Evolutionary conservation across 208 protist genomes (phyloP).

Genomic region (Acanthamoeba healyi): DNA sequence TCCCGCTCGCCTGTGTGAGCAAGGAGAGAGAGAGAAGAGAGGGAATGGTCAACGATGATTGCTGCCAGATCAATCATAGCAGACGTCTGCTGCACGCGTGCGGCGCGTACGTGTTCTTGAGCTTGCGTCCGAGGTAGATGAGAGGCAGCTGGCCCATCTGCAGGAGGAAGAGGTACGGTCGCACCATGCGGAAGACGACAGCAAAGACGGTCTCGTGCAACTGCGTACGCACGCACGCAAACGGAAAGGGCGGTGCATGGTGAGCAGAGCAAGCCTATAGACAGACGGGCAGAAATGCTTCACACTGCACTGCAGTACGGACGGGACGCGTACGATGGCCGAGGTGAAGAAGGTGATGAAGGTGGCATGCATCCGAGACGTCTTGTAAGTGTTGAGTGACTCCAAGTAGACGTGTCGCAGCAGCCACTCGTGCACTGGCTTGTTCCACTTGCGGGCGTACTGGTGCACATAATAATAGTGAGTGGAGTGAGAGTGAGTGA

Average conservation of each 20-base stretch:
- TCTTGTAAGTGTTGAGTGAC: conserved; percentile 78
- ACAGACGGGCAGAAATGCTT: no score
- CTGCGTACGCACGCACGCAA: no score
- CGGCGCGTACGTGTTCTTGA: conserved; percentile 68
- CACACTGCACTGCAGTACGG: no score
- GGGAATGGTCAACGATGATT: no score
- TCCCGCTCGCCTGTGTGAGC: background rate
- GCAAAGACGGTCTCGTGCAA: conserved; percentile 70
- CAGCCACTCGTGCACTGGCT: conserved; percentile 86
- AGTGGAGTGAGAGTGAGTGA: background rate
- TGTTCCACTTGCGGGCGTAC: conserved; percentile 87
- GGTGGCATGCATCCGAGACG: conserved; percentile 77
- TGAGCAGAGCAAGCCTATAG: no score
- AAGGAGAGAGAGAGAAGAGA: background rate
- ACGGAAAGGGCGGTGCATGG: no score
- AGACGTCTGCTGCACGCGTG: no score
- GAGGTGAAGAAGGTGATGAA: conserved; percentile 83
- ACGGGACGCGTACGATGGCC: conserved; percentile 72
- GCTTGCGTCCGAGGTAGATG: conserved; percentile 40
- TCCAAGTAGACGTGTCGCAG: conserved; percentile 84
- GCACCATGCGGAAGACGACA: conserved; percentile 58
- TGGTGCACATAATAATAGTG: background rate
- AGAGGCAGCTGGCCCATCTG: conserved; percentile 73
- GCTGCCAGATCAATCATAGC: no score
- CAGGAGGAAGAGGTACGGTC: conserved; percentile 54